A percentile compares a stretch with the other conserved stretches of the same genome.
Conservation (phyloP, 306 rosid genomes). For the Prosopis cineraria region DNA sequence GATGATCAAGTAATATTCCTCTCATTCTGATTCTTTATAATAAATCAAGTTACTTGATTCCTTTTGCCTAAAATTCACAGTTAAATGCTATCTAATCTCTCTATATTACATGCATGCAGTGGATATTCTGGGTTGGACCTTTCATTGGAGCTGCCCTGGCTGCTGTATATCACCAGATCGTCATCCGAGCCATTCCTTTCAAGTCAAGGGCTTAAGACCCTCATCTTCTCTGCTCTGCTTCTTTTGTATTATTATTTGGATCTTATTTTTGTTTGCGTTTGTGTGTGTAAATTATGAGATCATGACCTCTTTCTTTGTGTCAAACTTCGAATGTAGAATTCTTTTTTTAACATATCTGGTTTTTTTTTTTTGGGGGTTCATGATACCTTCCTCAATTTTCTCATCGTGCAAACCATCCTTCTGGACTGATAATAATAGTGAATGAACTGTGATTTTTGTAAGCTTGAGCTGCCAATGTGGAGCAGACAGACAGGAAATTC, state of each 20-base stretch:
- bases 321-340: slow-evolving; percentile 40
- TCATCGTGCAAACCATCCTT: background rate
- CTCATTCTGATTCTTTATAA: background rate
- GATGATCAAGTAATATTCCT: slow-evolving; percentile 57
- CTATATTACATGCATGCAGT: slow-evolving; percentile 53
- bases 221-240: background rate
- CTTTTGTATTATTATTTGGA: slow-evolving; percentile 18
- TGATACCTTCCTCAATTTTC: background rate
- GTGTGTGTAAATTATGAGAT: slow-evolving; percentile 47
- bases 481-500: no score
- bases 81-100: background rate
- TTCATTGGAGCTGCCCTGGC: slow-evolving; percentile 92
- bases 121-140: slow-evolving; percentile 99
- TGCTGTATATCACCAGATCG: slow-evolving; percentile 81
- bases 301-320: slow-evolving; percentile 25
- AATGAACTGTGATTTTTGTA: background rate
- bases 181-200: slow-evolving; percentile 95
- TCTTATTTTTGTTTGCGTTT: slow-evolving; percentile 9
- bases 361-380: background rate
- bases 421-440: background rate
- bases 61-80: background rate
- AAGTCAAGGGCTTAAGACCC: slow-evolving; percentile 54
- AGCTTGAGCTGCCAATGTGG: no score
- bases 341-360: slow-evolving; percentile 16
- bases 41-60: background rate